A percentile compares a stretch with the other conserved stretches of the same genome.
These are phyloP conservation scores for Gaeumannomyces sp. DNA, from an alignment of 2,329 filamentous ascomycete genomes.

Conservation along the genomic window DNA sequence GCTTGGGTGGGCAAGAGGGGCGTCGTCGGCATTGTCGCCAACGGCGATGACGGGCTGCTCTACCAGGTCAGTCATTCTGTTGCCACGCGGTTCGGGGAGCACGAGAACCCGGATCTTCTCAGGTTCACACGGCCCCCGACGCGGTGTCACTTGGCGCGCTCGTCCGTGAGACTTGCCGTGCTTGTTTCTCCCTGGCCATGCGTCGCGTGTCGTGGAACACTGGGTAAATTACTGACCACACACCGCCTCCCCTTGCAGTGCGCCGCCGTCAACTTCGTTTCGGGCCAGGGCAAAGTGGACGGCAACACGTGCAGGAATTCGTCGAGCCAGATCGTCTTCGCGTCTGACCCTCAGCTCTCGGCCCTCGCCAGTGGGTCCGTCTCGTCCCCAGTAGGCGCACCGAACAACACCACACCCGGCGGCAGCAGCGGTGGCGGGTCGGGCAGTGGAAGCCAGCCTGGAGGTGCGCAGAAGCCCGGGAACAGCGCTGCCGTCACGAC, in stretches of 20 bases:
- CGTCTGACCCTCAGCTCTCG: not conserved
- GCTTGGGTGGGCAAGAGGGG: conserved; percentile 50
- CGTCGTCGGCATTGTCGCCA: conserved; percentile 44
- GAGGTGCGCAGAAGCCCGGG: not conserved
- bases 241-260: conserved; percentile 34
- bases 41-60: conserved; percentile 48
- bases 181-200: not conserved
- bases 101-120: not conserved
- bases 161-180: too few relatives aligned
- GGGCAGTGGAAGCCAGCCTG: not conserved
- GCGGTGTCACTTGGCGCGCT: not conserved
- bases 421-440: not conserved
- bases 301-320: conserved; percentile 5
- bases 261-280: conserved; percentile 49
- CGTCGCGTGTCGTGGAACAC: not conserved
- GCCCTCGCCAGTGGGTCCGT: not conserved
- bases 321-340: conserved; percentile 3
- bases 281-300: conserved; percentile 24
- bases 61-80: conserved; percentile 40
- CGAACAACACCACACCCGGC: not conserved
- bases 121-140: not conserved
- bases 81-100: not conserved
- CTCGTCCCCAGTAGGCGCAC: not conserved
- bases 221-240: not conserved
- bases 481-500: not conserved